phyloP scores from a whole-genome alignment of 768 basidiomycete genomes.

The Mrakia frigida region DNA sequence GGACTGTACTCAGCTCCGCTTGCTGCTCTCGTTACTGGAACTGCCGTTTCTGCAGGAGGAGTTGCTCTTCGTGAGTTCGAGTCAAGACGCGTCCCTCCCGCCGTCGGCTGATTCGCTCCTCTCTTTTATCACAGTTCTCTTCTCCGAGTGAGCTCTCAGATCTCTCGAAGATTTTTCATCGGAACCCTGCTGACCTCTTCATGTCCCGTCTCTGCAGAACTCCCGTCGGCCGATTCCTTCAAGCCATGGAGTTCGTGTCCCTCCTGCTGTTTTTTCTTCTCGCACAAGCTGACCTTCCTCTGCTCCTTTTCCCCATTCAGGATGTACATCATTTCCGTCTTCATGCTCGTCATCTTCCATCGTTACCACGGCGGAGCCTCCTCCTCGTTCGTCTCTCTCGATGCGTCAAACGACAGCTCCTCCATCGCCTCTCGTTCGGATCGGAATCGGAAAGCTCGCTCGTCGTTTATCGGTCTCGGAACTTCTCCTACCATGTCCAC shows the following conservation, averaged over 20 bases:
- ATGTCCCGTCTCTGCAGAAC: background rate
- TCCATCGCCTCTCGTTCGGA: background rate
- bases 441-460: background rate
- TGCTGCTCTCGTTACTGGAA: background rate
- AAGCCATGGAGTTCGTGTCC: background rate
- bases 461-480: constrained; percentile 12
- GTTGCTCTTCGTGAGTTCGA: background rate
- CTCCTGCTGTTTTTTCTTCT: background rate
- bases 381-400: constrained; percentile 1
- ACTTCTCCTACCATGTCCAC: background rate
- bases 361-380: background rate
- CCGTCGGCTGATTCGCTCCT: background rate
- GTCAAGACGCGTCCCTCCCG: background rate
- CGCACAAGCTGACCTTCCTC: background rate
- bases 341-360: constrained; percentile 11
- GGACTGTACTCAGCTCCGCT: background rate
- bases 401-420: background rate
- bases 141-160: constrained; percentile 1
- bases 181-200: background rate
- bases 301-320: background rate
- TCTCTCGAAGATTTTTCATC: background rate
- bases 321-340: constrained; percentile 1
- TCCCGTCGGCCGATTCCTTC: constrained; percentile 27
- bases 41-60: background rate
- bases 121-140: background rate